Evolutionary conservation across 176 grass and related monocot genomes (phyloP).

Genomic region (Oryza longistaminata): DNA sequence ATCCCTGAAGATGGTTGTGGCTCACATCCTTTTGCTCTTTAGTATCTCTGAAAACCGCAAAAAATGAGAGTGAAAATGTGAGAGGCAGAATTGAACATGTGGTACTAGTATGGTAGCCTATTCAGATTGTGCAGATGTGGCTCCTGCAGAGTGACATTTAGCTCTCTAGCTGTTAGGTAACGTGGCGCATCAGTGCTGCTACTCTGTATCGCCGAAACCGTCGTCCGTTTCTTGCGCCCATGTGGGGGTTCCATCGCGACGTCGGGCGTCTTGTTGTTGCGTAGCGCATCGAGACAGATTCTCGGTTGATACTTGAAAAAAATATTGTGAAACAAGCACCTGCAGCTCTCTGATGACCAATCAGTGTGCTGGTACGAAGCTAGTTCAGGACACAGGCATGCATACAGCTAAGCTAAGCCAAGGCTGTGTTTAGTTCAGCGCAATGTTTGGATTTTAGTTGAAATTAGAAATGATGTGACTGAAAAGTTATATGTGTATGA

Average conservation of each 20-base stretch:
- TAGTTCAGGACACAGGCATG: not conserved
- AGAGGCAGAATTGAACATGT: too few species aligned
- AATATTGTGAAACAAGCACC: not conserved
- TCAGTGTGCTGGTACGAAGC: not conserved
- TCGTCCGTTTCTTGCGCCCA: not conserved
- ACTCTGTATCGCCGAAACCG: not conserved
- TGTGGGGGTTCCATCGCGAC: not conserved
- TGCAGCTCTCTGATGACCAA: not conserved
- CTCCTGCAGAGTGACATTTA: not conserved
- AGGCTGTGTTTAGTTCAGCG: too few species aligned
- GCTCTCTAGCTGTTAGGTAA: not conserved
- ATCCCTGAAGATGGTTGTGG: not conserved
- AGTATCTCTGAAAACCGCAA: not conserved
- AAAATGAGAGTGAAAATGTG: not conserved
- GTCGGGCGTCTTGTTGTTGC: not conserved
- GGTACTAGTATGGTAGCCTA: too few species aligned
- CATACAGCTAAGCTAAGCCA: not conserved
- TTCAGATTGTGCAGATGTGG: not conserved
- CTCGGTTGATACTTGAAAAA: not conserved
- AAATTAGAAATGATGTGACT: too few species aligned
- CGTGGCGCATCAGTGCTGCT: not conserved
- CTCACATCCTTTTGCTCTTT: not conserved
- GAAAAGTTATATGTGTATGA: too few species aligned
- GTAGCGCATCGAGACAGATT: not conserved
- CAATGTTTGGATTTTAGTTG: too few species aligned